Evolutionary conservation across 1,139 yeast species (phyloP), one percentile per base, ranked within the genome.

Genomic region (Kodamaea anthophila): DNA sequence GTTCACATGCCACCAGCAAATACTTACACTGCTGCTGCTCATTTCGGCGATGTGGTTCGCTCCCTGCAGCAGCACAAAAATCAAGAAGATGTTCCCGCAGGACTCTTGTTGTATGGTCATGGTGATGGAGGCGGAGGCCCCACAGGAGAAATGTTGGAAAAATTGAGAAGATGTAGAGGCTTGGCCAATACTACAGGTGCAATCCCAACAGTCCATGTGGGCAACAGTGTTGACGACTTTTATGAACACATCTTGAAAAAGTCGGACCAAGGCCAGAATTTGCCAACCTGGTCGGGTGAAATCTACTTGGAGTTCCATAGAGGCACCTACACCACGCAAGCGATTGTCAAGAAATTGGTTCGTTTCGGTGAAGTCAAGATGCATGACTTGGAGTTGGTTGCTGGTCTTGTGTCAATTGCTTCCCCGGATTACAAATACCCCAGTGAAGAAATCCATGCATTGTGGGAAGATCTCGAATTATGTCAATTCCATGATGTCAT

Each of bases 51-150:
- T 58, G 94, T 88, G 18, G 70, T 75, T 35, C 70, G 96, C 46
- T 80, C 94, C 1, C 72, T 78, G 36, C 62, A 63, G 22, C 91
- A 86, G 47, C 94, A 91, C 58, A 83, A 87, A 58, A 85, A 88
- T 45, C 61, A 83, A 40, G 77, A 87, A 34, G 75, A 77, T 42
- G 88, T 81, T 30, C 91, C 85, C 32, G 72, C 83, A 9, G 93
- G 94, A 0, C 64, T 91, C 49, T 61, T 91, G 49, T 65, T 87
- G 32, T 91, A 75, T 46, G 98, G 98, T 23, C 77, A 82, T 46
- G 98, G 98, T 49, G 98, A 91, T 50, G 98, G 98, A 44, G 98
- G 98, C 39, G 97, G 97, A 41, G 98, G 98, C 5, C 97, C 97
- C 22, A 80, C 86, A 4, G 83, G 83, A 25, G 95, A 83, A 48